A percentile compares a stretch with the other conserved stretches of the same genome.
These are phyloP conservation scores for Epichloe coenophiala DNA, from an alignment of 2,329 filamentous ascomycete species.

Conservation along the genomic window DNA sequence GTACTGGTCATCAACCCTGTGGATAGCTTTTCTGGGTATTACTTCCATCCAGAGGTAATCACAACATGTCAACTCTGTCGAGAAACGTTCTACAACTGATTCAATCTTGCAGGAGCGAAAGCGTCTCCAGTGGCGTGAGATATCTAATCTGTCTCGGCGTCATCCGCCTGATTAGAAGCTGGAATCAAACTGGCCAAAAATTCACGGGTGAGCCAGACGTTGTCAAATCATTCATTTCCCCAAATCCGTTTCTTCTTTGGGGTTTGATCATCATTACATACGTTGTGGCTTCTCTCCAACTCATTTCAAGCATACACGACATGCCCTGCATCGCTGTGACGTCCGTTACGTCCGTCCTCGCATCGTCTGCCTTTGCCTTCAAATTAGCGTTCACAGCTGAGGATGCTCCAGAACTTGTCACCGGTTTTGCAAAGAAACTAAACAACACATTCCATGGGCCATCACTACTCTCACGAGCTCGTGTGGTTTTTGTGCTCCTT, in stretches of 20 bases:
- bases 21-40: slow-evolving; percentile 43
- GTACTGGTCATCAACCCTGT: slow-evolving; percentile 77
- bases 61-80: background rate
- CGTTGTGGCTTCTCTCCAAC: slow-evolving; percentile 36
- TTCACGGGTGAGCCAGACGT: slow-evolving; percentile 85
- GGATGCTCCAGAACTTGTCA: slow-evolving; percentile 74
- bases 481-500: slow-evolving; percentile 34
- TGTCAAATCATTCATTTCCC: slow-evolving; percentile 54
- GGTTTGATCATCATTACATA: slow-evolving; percentile 56
- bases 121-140: slow-evolving; percentile 18
- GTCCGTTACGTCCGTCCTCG: slow-evolving; percentile 27
- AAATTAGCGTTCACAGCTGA: slow-evolving; percentile 80
- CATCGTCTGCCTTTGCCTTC: slow-evolving; percentile 56
- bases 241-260: slow-evolving; percentile 61
- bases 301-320: slow-evolving; percentile 28
- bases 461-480: slow-evolving; percentile 34
- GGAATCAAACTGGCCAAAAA: slow-evolving; percentile 98
- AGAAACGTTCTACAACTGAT: background rate
- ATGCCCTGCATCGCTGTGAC: slow-evolving; percentile 28
- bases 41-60: slow-evolving; percentile 29
- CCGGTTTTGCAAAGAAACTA: slow-evolving; percentile 28
- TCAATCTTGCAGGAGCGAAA: slow-evolving; percentile 12
- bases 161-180: slow-evolving; percentile 58
- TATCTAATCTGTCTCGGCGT: slow-evolving; percentile 37
- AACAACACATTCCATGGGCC: slow-evolving; percentile 27